phyloP scores from a whole-genome alignment of 1,284 basidiomycete genomes.

The Sutorius eximius region DNA sequence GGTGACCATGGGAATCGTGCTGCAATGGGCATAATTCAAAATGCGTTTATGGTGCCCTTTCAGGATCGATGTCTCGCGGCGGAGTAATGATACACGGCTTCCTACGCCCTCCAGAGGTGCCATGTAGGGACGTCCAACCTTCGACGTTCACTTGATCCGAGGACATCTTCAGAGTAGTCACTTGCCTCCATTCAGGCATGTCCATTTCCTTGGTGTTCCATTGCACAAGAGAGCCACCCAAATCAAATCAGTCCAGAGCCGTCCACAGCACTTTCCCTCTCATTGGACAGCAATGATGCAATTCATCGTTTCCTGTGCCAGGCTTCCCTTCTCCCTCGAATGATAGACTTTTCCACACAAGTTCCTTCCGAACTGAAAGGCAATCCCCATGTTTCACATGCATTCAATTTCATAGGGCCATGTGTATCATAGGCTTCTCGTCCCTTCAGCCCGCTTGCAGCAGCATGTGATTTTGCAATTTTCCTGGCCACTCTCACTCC shows the following conservation, averaged over 20 bases:
- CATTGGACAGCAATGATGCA: conserved; percentile 1
- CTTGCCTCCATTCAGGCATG: conserved; percentile 4
- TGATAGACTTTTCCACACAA: conserved; percentile 16
- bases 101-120: not conserved
- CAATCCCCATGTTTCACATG: conserved; percentile 20
- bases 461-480: conserved; percentile 20
- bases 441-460: conserved; percentile 2
- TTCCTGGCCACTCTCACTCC: conserved; percentile 4
- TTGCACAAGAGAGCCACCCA: not conserved
- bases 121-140: not conserved
- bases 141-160: conserved; percentile 15
- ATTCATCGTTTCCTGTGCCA: conserved; percentile 4
- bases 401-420: conserved; percentile 1
- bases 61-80: conserved; percentile 9
- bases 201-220: not conserved
- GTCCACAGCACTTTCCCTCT: not conserved
- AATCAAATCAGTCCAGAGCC: conserved; percentile 5
- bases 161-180: not conserved
- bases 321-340: conserved; percentile 15
- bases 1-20: conserved; percentile 21
- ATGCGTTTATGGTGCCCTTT: not conserved
- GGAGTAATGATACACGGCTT: conserved; percentile 1
- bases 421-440: conserved; percentile 2
- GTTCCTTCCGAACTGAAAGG: conserved; percentile 29
- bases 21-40: not conserved